Percentiles rank a stretch among this genome's conserved stretches.
Evolutionary conservation across 2,329 filamentous ascomycete species (phyloP).

Genomic region (Leptographium lundbergii): DNA sequence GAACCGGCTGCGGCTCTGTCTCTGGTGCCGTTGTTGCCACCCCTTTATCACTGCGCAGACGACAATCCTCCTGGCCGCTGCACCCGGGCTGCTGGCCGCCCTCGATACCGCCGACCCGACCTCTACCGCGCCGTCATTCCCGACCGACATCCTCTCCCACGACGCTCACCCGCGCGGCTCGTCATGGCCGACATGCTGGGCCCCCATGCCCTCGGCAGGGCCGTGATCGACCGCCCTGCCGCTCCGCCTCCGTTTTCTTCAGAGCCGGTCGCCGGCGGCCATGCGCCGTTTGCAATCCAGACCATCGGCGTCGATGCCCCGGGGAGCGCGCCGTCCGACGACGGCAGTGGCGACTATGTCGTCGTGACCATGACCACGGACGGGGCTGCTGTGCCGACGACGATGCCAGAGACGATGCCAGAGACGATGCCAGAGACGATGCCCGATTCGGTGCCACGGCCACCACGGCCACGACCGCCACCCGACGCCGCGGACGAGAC

Average conservation of each 20-base stretch:
- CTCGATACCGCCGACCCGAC: not conserved
- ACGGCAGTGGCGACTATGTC: not conserved
- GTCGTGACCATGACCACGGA: not conserved
- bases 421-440: too few species aligned
- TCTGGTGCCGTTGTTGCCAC: not conserved
- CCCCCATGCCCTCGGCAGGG: not conserved
- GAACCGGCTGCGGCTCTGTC: not conserved
- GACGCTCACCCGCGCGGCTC: not conserved
- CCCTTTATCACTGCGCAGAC: not conserved
- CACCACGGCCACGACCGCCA: not conserved
- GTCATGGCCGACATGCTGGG: not conserved
- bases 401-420: too few species aligned
- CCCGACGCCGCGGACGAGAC: not conserved
- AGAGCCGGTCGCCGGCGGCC: not conserved
- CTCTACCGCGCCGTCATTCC: too few species aligned
- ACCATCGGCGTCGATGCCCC: conserved; percentile 5
- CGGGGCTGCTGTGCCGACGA: not conserved
- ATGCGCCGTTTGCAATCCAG: conserved; percentile 7
- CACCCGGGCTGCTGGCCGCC: not conserved
- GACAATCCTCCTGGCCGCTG: not conserved
- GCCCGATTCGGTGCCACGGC: not conserved
- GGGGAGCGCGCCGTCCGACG: not conserved
- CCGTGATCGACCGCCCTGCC: not conserved
- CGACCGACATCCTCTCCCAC: too few species aligned
- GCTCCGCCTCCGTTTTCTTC: not conserved